Conservation (phyloP, 2,329 filamentous ascomycete genomes). For the Aspergillus vadensis region DNA sequence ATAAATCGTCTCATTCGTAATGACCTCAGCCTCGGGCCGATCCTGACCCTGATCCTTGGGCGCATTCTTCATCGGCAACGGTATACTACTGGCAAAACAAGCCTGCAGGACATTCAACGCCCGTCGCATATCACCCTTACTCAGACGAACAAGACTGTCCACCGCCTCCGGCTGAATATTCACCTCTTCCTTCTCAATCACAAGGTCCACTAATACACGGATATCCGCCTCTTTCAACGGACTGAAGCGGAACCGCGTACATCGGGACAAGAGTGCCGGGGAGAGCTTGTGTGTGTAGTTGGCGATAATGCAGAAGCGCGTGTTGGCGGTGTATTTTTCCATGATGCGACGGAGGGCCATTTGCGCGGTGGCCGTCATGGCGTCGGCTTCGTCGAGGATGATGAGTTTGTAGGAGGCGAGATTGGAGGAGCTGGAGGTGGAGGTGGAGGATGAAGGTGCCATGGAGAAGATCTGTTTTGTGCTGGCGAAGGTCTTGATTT, state of each 20-base stretch:
- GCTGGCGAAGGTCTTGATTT: slow-evolving; percentile 98
- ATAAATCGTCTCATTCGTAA: slow-evolving; percentile 91
- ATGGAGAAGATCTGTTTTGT: slow-evolving; percentile 96
- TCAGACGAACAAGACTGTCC: slow-evolving; percentile 80
- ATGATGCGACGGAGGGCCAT: slow-evolving; percentile 97
- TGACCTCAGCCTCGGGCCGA: slow-evolving; percentile 71
- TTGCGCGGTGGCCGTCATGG: slow-evolving; percentile 98
- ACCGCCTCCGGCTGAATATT: slow-evolving; percentile 79
- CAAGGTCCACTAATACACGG: slow-evolving; percentile 78
- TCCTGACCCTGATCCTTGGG: slow-evolving; percentile 57
- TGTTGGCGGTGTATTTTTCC: slow-evolving; percentile 99
- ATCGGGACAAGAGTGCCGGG: slow-evolving; percentile 86
- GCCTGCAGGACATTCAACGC: slow-evolving; percentile 95
- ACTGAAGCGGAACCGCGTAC: slow-evolving; percentile 92
- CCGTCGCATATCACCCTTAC: slow-evolving; percentile 93
- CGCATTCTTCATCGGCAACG: slow-evolving; percentile 62
- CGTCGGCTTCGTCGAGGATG: slow-evolving; percentile 97
- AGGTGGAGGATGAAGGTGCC: slow-evolving; percentile 42
- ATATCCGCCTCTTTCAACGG: slow-evolving; percentile 90
- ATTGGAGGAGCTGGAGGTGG: slow-evolving; percentile 34
- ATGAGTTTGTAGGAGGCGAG: slow-evolving; percentile 90
- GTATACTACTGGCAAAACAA: slow-evolving; percentile 90
- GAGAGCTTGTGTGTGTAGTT: slow-evolving; percentile 99
- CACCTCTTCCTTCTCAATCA: slow-evolving; percentile 83
- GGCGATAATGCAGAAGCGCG: slow-evolving; percentile 95